These are phyloP conservation scores for Chalciporus piperatus DNA, from an alignment of 768 basidiomycete species.

Conservation along the genomic window DNA sequence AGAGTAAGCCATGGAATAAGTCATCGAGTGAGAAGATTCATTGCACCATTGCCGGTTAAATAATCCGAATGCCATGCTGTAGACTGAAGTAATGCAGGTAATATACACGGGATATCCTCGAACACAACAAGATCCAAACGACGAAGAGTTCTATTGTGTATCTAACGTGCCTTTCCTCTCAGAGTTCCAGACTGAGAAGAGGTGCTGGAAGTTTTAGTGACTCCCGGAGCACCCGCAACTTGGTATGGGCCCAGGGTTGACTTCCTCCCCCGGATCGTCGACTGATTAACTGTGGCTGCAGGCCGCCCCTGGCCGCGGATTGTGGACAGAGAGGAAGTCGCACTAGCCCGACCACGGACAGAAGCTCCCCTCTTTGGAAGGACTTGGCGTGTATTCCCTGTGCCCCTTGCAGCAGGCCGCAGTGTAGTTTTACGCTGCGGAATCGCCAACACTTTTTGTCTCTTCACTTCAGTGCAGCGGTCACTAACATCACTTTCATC, in stretches of 20 bases:
- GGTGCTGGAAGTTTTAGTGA: slow-evolving; percentile 22
- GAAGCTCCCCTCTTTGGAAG: slow-evolving; percentile 10
- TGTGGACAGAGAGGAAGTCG: slow-evolving; percentile 9
- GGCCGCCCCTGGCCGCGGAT: slow-evolving; percentile 12
- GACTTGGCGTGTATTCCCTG: slow-evolving; percentile 13
- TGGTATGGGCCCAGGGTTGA: slow-evolving; percentile 8
- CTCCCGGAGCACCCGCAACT: slow-evolving; percentile 7
- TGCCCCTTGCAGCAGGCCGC: slow-evolving; percentile 21
- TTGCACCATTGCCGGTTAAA: neutral
- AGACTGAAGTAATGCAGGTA: slow-evolving; percentile 14
- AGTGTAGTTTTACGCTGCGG: slow-evolving; percentile 24
- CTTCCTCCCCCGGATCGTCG: slow-evolving; percentile 16
- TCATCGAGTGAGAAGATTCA: no score
- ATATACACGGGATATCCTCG: slow-evolving; percentile 22
- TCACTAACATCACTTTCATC: slow-evolving; percentile 11
- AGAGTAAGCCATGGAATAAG: no score
- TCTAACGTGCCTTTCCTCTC: slow-evolving; percentile 17
- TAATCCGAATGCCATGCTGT: slow-evolving; percentile 7
- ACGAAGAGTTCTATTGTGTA: neutral
- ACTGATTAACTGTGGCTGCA: slow-evolving; percentile 1
- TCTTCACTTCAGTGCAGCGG: slow-evolving; percentile 18
- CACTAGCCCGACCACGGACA: slow-evolving; percentile 8
- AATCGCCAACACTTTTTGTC: slow-evolving; percentile 27
- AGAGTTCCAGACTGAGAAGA: slow-evolving; percentile 27
- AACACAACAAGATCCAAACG: neutral